Evolutionary conservation across 2,329 filamentous ascomycete genomes (phyloP), one percentile per base, ranked within the genome.

Genomic region (Pestalotiopsis sp.): DNA sequence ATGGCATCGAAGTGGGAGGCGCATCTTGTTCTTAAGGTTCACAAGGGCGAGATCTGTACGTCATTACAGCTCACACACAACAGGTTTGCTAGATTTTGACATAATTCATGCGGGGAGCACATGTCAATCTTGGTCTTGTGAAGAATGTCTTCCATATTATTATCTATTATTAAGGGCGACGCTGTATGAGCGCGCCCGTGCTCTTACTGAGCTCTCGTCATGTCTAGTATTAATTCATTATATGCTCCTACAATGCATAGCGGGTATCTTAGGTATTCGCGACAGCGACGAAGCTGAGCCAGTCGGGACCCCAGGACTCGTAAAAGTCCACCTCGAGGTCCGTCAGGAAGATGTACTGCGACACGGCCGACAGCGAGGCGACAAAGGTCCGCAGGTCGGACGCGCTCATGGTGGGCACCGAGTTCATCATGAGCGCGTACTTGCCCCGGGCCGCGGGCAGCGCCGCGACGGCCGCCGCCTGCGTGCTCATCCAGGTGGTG

Each of bases 271-370:
- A 52, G 11, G 45, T 52, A 20, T 52, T 52, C 12, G 45, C 45
- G 17, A 52, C 45, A 3, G 57, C 57, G 31, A 60, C 31, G 23
- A 60, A 60, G 31, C 17, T 27, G 4, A 60, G 57, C 57, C 57
- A 60, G 23, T 60, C 57, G 23, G 57, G 11, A 14, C 25, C 25
- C 25, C 25, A 60, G 6, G 57, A 60, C 57, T 60, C 57, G 17
- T 60, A 60, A 38, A 31, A 27, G 57, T 60, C 31, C 0, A 60
- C 57, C 57, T 27, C 31, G 57, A 60, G 57, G 25, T 38, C 31
- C 57, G 57, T 60, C 25, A 38, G 14, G 57, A 60, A 60, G 12
- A 60, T 60, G 57, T 60, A 60, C 57, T 60, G 57, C 25, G 57
- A 27, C 11, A 60, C 13, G 31, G 25, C 25, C 6, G 57, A 60